Evolutionary conservation across 1,284 basidiomycete species (phyloP), one percentile per base, ranked within the genome.

Genomic region (Meira nashicola): DNA sequence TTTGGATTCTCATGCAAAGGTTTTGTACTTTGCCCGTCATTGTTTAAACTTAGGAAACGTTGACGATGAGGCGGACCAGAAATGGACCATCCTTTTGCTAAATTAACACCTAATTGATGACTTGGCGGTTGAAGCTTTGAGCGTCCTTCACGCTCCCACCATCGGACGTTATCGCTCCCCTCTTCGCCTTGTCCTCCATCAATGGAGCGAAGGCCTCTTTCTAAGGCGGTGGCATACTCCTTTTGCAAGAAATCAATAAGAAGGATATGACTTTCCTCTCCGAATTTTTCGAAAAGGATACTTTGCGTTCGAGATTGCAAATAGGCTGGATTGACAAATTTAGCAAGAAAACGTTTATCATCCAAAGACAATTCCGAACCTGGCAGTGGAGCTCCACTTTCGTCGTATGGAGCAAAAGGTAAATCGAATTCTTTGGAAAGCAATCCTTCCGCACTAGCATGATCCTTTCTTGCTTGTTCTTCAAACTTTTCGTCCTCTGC

Each of bases 21-120:
- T 81, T 53, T 86, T 83, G 60, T 90, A 76, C 55, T 87, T 85
- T 14, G 77, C 74, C 10, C 73, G 14, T 43, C 21, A 33, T 62
- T 48, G 39, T 65, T 65, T 10, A 76, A 86, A 2, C 83, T 83
- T 70, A 89, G 87, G 81, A 92, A 97, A 39, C 94, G 89, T 83
- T 90, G 90, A 80, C 93, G 92, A 80, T 94, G 92, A 28, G 93
- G 89, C 6, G 94, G 94, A 1, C 93, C 92, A 67, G 86, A 84
- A 66, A 91, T 74, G 38, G 75, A 76, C 92, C 92, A 97, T 37
- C 57, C 57, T 38, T 41, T 17, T 21, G 17, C 25, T 8, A 64
- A 67, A 9, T 62, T 67, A 0, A 73, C 67, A 46, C 63, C 68
- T 6, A 59, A 43, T 37, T 44, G 19, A 43, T 77, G 75, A 10